Evolutionary conservation across 306 rosid genomes (phyloP).

Genomic region (Lotus japonicus): DNA sequence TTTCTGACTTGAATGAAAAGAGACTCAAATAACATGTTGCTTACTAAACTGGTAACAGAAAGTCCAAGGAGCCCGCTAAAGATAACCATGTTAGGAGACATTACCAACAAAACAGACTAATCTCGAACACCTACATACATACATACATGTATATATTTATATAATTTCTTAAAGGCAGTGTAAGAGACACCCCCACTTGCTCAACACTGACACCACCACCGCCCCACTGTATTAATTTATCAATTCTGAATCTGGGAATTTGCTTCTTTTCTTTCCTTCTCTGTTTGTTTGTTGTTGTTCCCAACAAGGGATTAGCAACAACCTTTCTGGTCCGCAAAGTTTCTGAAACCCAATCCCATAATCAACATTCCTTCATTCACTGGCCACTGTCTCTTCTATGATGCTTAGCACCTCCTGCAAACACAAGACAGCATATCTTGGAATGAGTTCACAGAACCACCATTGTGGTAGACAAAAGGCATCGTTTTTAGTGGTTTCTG

Average conservation of each 20-base stretch:
- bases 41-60: slow-evolving; percentile 59
- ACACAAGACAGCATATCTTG: slow-evolving; percentile 23
- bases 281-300: slow-evolving; percentile 26
- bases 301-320: slow-evolving; percentile 26
- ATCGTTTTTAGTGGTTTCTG: slow-evolving; percentile 19
- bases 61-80: slow-evolving; percentile 40
- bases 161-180: slow-evolving; percentile 32
- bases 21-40: slow-evolving; percentile 57
- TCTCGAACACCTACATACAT: slow-evolving; percentile 24
- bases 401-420: slow-evolving; percentile 25
- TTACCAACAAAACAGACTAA: slow-evolving; percentile 32
- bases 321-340: slow-evolving; percentile 24
- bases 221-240: slow-evolving; percentile 33
- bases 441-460: slow-evolving; percentile 24
- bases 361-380: slow-evolving; percentile 32
- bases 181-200: slow-evolving; percentile 62
- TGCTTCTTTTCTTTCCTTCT: slow-evolving; percentile 17
- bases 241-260: slow-evolving; percentile 32
- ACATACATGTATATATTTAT: too few species aligned
- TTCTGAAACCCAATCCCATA: slow-evolving; percentile 18
- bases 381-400: slow-evolving; percentile 18
- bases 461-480: slow-evolving; percentile 28
- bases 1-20: slow-evolving; percentile 40
- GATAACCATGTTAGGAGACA: slow-evolving; percentile 52
- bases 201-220: slow-evolving; percentile 64